phyloP scores from a whole-genome alignment of 768 basidiomycete genomes.

The Auricularia cornea region DNA sequence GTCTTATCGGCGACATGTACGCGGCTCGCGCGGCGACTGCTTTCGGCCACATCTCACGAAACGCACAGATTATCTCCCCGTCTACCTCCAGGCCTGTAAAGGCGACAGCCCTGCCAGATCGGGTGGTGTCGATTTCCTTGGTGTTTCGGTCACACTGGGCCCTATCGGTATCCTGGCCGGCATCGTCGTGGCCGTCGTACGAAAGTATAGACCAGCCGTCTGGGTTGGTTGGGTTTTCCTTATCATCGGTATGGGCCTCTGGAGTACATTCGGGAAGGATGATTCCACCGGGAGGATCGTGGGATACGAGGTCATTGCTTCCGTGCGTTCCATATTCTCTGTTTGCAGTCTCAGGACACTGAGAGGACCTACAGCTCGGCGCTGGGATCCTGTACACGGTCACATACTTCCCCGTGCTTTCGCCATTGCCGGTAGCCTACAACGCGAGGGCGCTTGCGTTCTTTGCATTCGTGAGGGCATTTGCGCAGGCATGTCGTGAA shows the following conservation, averaged over 20 bases:
- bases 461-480: conserved; percentile 30
- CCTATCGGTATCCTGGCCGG: conserved; percentile 33
- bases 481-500: conserved; percentile 22
- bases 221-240: conserved; percentile 28
- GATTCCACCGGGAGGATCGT: background rate
- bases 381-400: background rate
- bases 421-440: conserved; percentile 31
- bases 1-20: too few species aligned
- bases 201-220: conserved; percentile 31
- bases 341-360: too few species aligned
- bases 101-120: conserved; percentile 22
- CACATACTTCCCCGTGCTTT: conserved; percentile 37
- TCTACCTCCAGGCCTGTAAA: conserved; percentile 24
- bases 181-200: conserved; percentile 24
- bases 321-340: too few species aligned
- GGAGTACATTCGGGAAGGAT: too few species aligned
- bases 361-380: too few species aligned
- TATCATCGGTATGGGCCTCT: conserved; percentile 26
- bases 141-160: conserved; percentile 30
- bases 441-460: conserved; percentile 40
- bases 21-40: too few species aligned
- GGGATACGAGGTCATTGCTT: too few species aligned
- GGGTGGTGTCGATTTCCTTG: conserved; percentile 31
- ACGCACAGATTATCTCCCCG: conserved; percentile 21
- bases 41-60: too few species aligned